Evolutionary conservation across 139 green algal genomes (phyloP).

Genomic region (Volvox reticuliferus): DNA sequence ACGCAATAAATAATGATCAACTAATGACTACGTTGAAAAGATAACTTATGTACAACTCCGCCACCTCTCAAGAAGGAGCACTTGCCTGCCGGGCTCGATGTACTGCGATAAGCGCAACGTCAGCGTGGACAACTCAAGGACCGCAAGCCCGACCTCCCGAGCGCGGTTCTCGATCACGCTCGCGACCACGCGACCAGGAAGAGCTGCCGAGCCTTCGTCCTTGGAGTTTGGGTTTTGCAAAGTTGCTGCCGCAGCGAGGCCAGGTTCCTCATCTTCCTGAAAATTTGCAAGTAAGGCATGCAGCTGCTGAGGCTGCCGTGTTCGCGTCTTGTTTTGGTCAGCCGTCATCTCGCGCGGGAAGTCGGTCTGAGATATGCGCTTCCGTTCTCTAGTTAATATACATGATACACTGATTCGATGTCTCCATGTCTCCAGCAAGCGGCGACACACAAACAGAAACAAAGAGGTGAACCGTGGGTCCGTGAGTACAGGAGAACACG

Average conservation of each 20-base stretch:
- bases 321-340: background rate
- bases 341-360: no score
- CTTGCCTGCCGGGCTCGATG: conserved; percentile 62
- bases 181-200: background rate
- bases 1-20: no score
- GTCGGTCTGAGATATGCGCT: no score
- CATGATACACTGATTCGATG: no score
- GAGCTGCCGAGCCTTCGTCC: background rate
- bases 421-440: no score
- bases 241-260: no score
- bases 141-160: conserved; percentile 75
- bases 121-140: conserved; percentile 58
- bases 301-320: background rate
- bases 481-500: no score
- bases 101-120: conserved; percentile 68
- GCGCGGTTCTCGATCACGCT: conserved; percentile 78
- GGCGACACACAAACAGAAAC: no score
- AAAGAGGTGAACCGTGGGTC: no score
- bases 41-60: no score
- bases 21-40: no score
- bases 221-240: background rate
- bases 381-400: no score
- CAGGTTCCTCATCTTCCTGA: background rate
- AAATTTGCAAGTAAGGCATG: background rate
- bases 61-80: background rate